phyloP scores from a whole-genome alignment of 2,329 filamentous ascomycete species.

The Blumeriella jaapii region DNA sequence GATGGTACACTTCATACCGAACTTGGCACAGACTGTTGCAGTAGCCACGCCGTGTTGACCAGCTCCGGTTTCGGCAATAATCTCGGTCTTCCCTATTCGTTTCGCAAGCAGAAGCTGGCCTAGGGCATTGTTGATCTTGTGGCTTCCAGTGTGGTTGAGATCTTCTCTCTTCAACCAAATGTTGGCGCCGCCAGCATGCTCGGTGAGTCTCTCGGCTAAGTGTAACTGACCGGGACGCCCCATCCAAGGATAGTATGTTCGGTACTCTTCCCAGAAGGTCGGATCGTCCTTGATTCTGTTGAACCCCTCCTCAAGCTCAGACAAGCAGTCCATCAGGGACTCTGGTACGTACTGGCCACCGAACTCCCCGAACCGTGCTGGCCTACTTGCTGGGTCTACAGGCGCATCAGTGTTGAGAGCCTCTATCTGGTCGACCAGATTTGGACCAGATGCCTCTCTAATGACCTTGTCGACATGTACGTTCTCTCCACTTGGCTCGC shows the following conservation, averaged over 20 bases:
- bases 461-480: conserved; percentile 61
- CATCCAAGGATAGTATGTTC: conserved; percentile 95
- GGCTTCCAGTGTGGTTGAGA: conserved; percentile 91
- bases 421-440: conserved; percentile 48
- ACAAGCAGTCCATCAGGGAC: conserved; percentile 92
- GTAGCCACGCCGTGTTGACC: conserved; percentile 97
- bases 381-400: conserved; percentile 44
- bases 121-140: conserved; percentile 99
- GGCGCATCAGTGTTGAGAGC: conserved; percentile 47
- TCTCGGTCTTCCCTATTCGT: conserved; percentile 84
- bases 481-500: conserved; percentile 44
- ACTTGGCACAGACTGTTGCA: conserved; percentile 94
- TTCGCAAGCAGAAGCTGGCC: conserved; percentile 83
- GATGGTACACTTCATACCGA: conserved; percentile 94
- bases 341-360: conserved; percentile 97
- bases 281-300: conserved; percentile 77
- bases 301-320: conserved; percentile 84
- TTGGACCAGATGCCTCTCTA: conserved; percentile 25
- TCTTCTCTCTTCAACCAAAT: conserved; percentile 99
- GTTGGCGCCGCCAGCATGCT: conserved; percentile 81
- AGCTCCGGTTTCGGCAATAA: conserved; percentile 95
- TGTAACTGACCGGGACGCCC: conserved; percentile 87
- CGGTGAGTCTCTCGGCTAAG: conserved; percentile 75
- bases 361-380: conserved; percentile 86
- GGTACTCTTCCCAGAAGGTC: conserved; percentile 93